Percentiles rank a stretch among this genome's conserved stretches.
phyloP scores from a whole-genome alignment of 1,284 basidiomycete genomes.

The Dichomitus squalens region DNA sequence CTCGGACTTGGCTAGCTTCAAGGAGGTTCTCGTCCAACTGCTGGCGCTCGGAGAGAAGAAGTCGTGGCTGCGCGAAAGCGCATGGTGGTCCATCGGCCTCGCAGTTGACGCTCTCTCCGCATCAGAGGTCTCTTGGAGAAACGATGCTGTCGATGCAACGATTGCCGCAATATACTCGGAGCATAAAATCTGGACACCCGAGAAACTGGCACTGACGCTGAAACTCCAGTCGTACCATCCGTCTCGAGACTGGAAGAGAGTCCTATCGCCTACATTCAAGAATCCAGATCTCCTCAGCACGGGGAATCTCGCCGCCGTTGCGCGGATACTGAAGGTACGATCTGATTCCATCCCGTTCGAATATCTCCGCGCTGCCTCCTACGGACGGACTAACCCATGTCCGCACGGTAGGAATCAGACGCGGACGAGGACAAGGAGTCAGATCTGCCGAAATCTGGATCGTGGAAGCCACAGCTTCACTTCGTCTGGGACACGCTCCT shows the following conservation, averaged over 20 bases:
- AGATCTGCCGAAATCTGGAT: constrained; percentile 51
- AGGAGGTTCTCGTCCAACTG: constrained; percentile 66
- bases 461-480: constrained; percentile 91
- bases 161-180: constrained; percentile 55
- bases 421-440: constrained; percentile 53
- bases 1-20: constrained; percentile 64
- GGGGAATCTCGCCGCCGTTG: constrained; percentile 74
- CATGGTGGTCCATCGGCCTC: constrained; percentile 82
- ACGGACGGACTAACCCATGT: constrained; percentile 3
- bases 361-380: constrained; percentile 2
- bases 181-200: constrained; percentile 76
- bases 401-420: constrained; percentile 52
- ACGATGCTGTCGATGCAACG: constrained; percentile 58
- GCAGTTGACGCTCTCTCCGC: constrained; percentile 62
- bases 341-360: constrained; percentile 5
- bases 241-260: constrained; percentile 67
- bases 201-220: constrained; percentile 84
- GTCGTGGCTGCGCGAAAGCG: constrained; percentile 90
- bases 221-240: constrained; percentile 65
- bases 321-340: constrained; percentile 77
- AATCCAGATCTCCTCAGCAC: constrained; percentile 65
- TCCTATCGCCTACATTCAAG: constrained; percentile 83
- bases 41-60: constrained; percentile 80
- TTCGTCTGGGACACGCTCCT: constrained; percentile 91
- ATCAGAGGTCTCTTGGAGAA: constrained; percentile 72